Conservation (phyloP, 2,329 filamentous ascomycete genomes). For the Fusarium poae region DNA sequence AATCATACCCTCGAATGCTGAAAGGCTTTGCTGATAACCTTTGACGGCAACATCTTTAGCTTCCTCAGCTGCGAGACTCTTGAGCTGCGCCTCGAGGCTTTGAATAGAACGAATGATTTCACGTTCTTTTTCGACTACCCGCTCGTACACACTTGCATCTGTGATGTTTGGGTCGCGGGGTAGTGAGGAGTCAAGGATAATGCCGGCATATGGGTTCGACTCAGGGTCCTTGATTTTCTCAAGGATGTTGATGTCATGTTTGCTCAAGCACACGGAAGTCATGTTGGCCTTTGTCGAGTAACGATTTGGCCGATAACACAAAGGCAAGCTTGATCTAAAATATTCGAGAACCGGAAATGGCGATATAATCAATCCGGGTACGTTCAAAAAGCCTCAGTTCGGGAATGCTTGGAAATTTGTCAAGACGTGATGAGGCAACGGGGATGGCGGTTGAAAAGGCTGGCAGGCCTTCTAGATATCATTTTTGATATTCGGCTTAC, state of each 20-base stretch:
- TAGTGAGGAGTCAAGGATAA: slow-evolving; percentile 67
- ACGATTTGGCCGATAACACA: slow-evolving; percentile 2
- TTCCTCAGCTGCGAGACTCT: slow-evolving; percentile 56
- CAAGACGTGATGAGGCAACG: slow-evolving; percentile 24
- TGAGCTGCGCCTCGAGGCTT: slow-evolving; percentile 66
- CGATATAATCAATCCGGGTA: slow-evolving; percentile 5
- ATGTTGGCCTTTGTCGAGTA: slow-evolving; percentile 53
- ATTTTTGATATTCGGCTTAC: slow-evolving; percentile 16
- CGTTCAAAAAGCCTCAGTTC: slow-evolving; percentile 11
- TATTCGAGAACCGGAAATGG: neutral
- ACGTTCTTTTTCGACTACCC: slow-evolving; percentile 64
- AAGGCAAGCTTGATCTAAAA: slow-evolving; percentile 11
- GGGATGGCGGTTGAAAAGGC: slow-evolving; percentile 19
- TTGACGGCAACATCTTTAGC: slow-evolving; percentile 55
- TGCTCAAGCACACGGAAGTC: slow-evolving; percentile 65
- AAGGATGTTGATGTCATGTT: slow-evolving; percentile 71
- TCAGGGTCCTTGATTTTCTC: slow-evolving; percentile 77
- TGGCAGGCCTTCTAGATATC: slow-evolving; percentile 34
- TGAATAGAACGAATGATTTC: slow-evolving; percentile 68
- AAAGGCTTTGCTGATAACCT: slow-evolving; percentile 63
- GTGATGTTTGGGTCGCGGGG: slow-evolving; percentile 70
- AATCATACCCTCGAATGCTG: slow-evolving; percentile 68
- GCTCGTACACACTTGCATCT: slow-evolving; percentile 64
- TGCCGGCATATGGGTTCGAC: slow-evolving; percentile 66
- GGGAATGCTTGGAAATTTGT: slow-evolving; percentile 9